These are phyloP conservation scores for Trametes maxima DNA, from an alignment of 768 basidiomycete species.

Conservation along the genomic window DNA sequence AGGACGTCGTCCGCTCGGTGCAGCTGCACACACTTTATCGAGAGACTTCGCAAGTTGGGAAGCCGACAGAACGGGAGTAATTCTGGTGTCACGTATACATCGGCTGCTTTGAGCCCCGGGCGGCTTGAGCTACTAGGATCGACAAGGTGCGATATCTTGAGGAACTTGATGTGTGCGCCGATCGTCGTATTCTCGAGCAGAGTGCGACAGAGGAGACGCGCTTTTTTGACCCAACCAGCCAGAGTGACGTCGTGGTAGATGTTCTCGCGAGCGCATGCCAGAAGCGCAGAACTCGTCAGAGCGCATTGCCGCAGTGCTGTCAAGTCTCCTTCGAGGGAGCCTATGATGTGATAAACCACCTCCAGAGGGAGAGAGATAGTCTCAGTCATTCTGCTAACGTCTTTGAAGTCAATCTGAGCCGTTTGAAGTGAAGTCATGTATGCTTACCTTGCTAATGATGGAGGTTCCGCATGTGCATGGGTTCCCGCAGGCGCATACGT, in stretches of 20 bases:
- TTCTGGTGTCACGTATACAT: neutral
- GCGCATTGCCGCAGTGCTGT: neutral
- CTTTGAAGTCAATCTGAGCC: too few species aligned
- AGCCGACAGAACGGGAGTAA: neutral
- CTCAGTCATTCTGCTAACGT: neutral
- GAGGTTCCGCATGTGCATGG: too few species aligned
- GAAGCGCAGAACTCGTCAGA: neutral
- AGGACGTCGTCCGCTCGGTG: neutral
- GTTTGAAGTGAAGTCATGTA: too few species aligned
- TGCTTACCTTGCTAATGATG: too few species aligned
- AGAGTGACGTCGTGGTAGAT: neutral
- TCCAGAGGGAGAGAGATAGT: neutral
- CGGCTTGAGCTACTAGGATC: neutral
- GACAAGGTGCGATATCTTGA: neutral
- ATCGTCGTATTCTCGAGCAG: neutral
- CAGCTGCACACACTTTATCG: neutral
- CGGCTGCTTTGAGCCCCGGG: neutral
- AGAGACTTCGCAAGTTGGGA: neutral
- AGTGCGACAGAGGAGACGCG: neutral
- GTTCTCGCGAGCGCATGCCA: neutral
- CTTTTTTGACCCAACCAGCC: neutral
- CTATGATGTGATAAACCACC: neutral
- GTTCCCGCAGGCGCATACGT: too few species aligned
- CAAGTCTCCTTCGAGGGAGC: neutral
- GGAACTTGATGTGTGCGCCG: neutral